Evolutionary conservation across 108 stramenopile genomes (phyloP).

Genomic region (Schizochytrium sp.): DNA sequence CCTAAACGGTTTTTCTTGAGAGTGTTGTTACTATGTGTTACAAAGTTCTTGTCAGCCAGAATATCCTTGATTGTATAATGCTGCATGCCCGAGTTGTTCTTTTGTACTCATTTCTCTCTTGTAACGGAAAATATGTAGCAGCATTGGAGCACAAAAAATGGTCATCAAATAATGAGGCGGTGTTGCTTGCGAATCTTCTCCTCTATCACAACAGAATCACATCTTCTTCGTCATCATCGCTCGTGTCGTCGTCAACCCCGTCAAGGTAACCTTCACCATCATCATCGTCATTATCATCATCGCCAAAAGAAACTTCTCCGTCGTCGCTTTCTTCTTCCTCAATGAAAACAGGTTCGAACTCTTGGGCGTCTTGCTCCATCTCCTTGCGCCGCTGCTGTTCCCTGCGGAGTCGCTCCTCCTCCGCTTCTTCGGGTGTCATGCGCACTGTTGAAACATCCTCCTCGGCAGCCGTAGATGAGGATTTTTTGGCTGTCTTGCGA

Average conservation of each 20-base stretch:
- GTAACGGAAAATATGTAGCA: background rate
- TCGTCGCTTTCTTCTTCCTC: conserved; percentile 32
- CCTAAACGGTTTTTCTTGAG: too few species aligned
- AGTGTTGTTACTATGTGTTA: too few species aligned
- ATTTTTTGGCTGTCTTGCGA: background rate
- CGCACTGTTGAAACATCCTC: background rate
- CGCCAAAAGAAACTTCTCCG: background rate
- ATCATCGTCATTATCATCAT: background rate
- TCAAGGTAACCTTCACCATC: conserved; percentile 1
- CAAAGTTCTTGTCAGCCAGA: too few species aligned
- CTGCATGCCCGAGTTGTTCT: background rate
- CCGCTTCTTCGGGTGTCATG: background rate
- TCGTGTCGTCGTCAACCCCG: background rate
- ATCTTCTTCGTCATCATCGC: background rate
- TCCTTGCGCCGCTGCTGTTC: conserved; percentile 22
- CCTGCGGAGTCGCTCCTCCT: background rate
- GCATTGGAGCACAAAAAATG: background rate
- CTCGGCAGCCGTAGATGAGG: background rate
- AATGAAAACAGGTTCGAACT: conserved; percentile 45
- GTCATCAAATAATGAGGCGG: background rate
- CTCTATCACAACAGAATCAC: background rate
- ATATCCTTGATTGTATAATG: too few species aligned
- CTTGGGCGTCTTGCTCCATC: conserved; percentile 9
- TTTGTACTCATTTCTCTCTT: background rate
- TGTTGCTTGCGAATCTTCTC: too few species aligned